Percentiles rank a stretch among this genome's conserved stretches.
Evolutionary conservation across 805 yeast genomes (phyloP).

Genomic region (Candida pini): DNA sequence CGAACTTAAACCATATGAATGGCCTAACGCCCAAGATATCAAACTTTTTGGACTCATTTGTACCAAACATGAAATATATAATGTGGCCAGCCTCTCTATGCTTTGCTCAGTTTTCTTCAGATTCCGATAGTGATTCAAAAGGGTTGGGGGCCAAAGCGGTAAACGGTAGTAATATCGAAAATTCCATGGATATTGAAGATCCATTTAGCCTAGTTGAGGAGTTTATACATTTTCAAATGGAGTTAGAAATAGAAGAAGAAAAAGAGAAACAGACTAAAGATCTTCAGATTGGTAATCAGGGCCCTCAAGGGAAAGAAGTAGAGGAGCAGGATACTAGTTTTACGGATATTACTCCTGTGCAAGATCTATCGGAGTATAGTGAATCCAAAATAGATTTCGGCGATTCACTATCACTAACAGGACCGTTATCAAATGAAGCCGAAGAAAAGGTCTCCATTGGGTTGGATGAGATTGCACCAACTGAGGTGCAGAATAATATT

Average conservation of each 20-base stretch:
- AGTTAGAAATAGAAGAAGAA: slow-evolving; percentile 2
- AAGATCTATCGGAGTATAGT: neutral
- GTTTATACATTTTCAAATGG: slow-evolving; percentile 15
- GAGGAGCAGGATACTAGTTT: neutral
- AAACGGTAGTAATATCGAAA: neutral
- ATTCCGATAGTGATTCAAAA: slow-evolving; percentile 9
- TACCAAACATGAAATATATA: slow-evolving; percentile 44
- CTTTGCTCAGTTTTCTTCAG: slow-evolving; percentile 44
- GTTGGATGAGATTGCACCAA: too few species aligned
- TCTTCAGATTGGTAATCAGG: neutral
- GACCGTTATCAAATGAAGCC: neutral
- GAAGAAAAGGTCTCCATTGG: neutral
- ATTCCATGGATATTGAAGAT: slow-evolving; percentile 12
- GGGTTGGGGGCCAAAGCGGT: neutral
- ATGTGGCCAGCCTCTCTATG: slow-evolving; percentile 73
- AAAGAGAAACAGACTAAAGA: neutral
- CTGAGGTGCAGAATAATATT: neutral
- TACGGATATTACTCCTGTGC: neutral
- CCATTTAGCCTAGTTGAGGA: slow-evolving; percentile 26
- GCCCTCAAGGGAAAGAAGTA: neutral
- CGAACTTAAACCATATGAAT: slow-evolving; percentile 62
- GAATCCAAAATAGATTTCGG: neutral
- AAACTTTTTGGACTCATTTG: slow-evolving; percentile 36
- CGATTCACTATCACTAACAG: too few species aligned
- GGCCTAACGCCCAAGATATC: slow-evolving; percentile 62